Evolutionary conservation across 345 rosid genomes (phyloP), one percentile per base, ranked within the genome.

Genomic region (Euclidium syriacum): DNA sequence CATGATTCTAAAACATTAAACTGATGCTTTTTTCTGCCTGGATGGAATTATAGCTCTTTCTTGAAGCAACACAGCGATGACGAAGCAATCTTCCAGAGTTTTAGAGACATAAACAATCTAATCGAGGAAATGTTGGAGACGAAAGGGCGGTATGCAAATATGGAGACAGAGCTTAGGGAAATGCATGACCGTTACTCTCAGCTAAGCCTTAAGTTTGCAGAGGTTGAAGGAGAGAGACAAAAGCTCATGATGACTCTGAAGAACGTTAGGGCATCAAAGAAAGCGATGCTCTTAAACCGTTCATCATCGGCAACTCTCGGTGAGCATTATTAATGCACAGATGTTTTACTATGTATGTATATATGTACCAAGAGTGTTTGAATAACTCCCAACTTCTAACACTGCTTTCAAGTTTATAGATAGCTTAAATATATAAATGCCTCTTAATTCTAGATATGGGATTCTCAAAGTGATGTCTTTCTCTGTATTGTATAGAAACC

Each of bases 221-320:
- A 94, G 83, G 91, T 90, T 50, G 97, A 94, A 78, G 99, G 99
- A 7, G 99, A 94, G 68, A 85, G 97, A 55, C 99, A 94, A 72
- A 94, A 94, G 75, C 97, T 94, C 41, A 77, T 78, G 90, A 94
- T 85, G 99, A 90, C 96, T 22, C 85, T 94, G 47, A 94, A 94
- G 83, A 90, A 79, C 63, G 82, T 84, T 18, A 81, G 97, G 35
- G 74, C 95, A 41, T 71, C 85, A 30, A 87, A 79, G 80, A 90
- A 81, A 75, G 55, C 79, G 3, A 61, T 26, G 62, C 68, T 50
- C 47, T 53, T 79, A 32, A 75, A 75, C 61, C 79, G 74, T 43
- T 71, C 85, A 25, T 73, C 85, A 17, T 82, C 83, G 16, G 85
- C 81, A 8, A 68, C 83, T 36, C 70, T 62, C 3, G 91, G 75